phyloP scores from a whole-genome alignment of 164 flowering plant species.

The Cinnamomum chago region DNA sequence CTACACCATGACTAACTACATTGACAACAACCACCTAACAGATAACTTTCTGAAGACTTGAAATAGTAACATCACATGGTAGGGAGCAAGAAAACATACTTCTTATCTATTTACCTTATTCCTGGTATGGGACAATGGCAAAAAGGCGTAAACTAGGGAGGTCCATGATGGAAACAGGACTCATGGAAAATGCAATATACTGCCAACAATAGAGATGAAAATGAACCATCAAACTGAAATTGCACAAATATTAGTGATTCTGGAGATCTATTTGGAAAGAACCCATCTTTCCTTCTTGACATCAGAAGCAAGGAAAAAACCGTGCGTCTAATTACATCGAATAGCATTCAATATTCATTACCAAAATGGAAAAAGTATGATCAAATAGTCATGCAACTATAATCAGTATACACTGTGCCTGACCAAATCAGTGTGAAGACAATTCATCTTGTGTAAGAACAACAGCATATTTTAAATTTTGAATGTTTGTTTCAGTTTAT shows the following conservation, averaged over 20 bases:
- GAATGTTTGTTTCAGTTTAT: no score
- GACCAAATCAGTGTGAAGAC: neutral
- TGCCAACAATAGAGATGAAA: neutral
- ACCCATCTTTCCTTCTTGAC: conserved; percentile 60
- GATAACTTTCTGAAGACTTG: neutral
- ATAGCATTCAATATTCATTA: neutral
- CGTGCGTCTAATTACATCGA: conserved; percentile 31
- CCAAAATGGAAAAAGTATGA: neutral
- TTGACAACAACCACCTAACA: neutral
- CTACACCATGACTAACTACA: neutral
- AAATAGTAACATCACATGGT: neutral
- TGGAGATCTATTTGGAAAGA: conserved; percentile 66
- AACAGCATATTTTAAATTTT: no score
- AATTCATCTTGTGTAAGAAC: no score
- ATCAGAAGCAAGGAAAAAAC: conserved; percentile 65
- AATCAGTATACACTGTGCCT: neutral
- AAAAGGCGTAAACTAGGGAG: neutral
- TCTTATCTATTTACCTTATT: no score
- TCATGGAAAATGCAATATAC: neutral
- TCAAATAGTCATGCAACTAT: neutral
- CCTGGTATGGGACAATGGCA: neutral
- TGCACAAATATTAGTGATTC: conserved; percentile 70
- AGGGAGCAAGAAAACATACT: neutral
- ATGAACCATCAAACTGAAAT: conserved; percentile 58
- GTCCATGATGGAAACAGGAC: neutral